Base-by-base conservation (phyloP, 352 stramenopile genomes). In the Phytophthora ohioensis region DNA sequence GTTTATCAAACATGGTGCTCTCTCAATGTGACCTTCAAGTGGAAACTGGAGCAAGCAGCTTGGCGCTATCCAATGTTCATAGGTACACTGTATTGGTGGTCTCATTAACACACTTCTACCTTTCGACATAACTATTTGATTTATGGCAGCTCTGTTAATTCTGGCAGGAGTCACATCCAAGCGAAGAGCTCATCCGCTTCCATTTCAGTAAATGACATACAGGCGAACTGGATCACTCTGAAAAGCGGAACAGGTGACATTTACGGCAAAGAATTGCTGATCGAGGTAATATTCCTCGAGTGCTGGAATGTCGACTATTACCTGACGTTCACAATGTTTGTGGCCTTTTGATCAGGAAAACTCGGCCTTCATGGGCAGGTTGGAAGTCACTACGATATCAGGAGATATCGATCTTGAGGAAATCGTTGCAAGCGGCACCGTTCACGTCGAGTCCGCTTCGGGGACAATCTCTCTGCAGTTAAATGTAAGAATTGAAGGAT, bases 371-470 rank as follows among this genome's bases (percentile, higher is more conserved):
- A 80, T 84, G 73, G 87, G 87, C 9, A 82, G 85, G 27, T 67
- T 94, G 27, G 83, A 92, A 59, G 82, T 88, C 36, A 80, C 75
- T 11, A 87, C 77, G 6, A 58, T 92, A 42, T 80, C 83, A 1
- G 87, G 87, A 11, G 78, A 90, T 57, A 73, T 94, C 12, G 71
- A 67, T 4, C 69, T 94, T 13, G 15, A 80, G 48, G 79, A 90
- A 17, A 74, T 91, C 17, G 72, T 74, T 27, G 72, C 73, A 17
- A 82, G 73, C 32, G 87, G 87, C 39, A 82, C 71, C n/a, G 73
- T 91, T 9, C 84, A 88, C 43, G 54, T 92, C 39, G 87, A 94
- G 49, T 87, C 87, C 34, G 80, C 81, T 5, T 92, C 84, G 15
- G 87, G 87, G 11, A 81, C 78, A 61, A 85, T 92, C 47, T 70